phyloP scores from a whole-genome alignment of 2,329 filamentous ascomycete genomes.

The Chaetomium sp. region DNA sequence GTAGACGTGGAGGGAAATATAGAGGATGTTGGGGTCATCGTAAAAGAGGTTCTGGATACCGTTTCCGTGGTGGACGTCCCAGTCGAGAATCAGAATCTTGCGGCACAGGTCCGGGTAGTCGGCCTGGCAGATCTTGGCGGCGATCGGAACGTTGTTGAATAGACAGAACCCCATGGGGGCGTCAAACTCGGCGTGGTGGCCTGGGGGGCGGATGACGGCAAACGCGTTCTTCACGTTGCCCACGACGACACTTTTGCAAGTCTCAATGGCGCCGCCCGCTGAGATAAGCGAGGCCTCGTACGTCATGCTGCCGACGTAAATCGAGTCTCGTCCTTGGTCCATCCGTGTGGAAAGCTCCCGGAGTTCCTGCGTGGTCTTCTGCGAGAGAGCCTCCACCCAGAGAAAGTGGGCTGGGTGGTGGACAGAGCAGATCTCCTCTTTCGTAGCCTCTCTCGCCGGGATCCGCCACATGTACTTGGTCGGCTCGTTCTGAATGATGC shows the following conservation, averaged over 20 bases:
- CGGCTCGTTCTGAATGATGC: conserved; percentile 47
- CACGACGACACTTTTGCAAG: conserved; percentile 80
- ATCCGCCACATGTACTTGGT: conserved; percentile 70
- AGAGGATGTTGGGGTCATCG: conserved; percentile 86
- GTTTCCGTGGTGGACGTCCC: conserved; percentile 79
- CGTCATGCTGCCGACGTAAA: conserved; percentile 78
- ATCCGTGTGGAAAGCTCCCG: conserved; percentile 56
- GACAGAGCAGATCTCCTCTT: conserved; percentile 71
- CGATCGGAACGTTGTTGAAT: conserved; percentile 96
- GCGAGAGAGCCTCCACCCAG: conserved; percentile 61
- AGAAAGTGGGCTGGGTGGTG: conserved; percentile 72
- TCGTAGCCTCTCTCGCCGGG: conserved; percentile 66
- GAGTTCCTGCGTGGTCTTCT: conserved; percentile 56
- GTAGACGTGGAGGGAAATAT: conserved; percentile 91
- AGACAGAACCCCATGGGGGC: conserved; percentile 90
- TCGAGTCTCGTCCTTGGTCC: conserved; percentile 63
- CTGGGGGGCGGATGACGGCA: conserved; percentile 88
- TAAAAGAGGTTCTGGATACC: conserved; percentile 97
- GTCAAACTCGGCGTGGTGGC: conserved; percentile 87
- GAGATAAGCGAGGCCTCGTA: conserved; percentile 77
- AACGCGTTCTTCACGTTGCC: conserved; percentile 89
- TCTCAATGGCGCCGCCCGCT: conserved; percentile 90
- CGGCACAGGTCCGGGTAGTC: conserved; percentile 74
- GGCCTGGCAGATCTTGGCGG: conserved; percentile 77
- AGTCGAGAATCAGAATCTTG: conserved; percentile 89